A percentile compares a stretch with the other conserved stretches of the same genome.
phyloP scores from a whole-genome alignment of 805 yeast genomes.

The Candida ovalis region DNA sequence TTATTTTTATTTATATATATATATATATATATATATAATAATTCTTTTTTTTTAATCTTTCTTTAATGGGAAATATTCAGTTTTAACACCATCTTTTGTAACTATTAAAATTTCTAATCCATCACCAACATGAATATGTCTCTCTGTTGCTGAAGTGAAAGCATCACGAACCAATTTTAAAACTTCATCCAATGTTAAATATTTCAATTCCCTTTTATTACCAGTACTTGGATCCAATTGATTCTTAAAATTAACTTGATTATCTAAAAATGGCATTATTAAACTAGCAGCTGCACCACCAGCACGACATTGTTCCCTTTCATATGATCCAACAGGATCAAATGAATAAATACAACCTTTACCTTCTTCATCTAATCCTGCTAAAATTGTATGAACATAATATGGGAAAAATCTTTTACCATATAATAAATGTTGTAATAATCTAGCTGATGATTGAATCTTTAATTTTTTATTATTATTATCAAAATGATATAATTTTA shows the following conservation, averaged over 20 bases:
- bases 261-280: conserved; percentile 96
- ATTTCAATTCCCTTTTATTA: conserved; percentile 56
- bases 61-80: conserved; percentile 81
- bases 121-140: conserved; percentile 98
- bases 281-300: conserved; percentile 97
- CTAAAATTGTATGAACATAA: conserved; percentile 91
- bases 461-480: conserved; percentile 69
- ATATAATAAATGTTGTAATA: conserved; percentile 83
- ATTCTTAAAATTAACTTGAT: conserved; percentile 94
- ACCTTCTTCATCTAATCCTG: conserved; percentile 89
- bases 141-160: conserved; percentile 92
- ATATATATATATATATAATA: not conserved
- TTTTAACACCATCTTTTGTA: conserved; percentile 88
- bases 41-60: conserved; percentile 51
- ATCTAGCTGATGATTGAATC: conserved; percentile 78
- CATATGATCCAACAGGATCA: conserved; percentile 98
- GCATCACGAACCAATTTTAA: conserved; percentile 88
- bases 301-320: conserved; percentile 95
- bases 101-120: conserved; percentile 87
- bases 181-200: conserved; percentile 78
- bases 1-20: not conserved
- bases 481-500: conserved; percentile 88
- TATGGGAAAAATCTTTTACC: conserved; percentile 96
- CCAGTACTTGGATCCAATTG: conserved; percentile 76
- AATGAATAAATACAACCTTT: conserved; percentile 93